These are phyloP conservation scores for Solanum chacoense DNA, from an alignment of 305 asterid genomes.

Conservation along the genomic window DNA sequence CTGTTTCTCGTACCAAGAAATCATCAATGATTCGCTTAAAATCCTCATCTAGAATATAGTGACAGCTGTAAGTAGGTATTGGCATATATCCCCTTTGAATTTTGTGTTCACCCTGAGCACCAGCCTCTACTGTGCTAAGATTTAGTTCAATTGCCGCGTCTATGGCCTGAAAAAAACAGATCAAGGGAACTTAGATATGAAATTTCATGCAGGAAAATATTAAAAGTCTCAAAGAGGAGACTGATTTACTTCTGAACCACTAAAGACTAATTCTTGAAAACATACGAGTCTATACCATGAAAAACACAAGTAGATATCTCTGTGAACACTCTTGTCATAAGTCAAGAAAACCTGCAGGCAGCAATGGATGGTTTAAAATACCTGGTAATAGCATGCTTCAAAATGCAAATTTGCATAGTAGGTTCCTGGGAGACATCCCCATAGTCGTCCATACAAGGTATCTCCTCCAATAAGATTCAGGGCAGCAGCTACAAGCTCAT, in stretches of 20 bases:
- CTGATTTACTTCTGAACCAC: not conserved
- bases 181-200: not conserved
- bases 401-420: slow-evolving; percentile 88
- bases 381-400: slow-evolving; percentile 99
- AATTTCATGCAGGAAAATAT: slow-evolving; percentile 1
- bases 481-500: slow-evolving; percentile 79
- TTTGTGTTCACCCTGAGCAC: slow-evolving; percentile 99
- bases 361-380: slow-evolving; percentile 5
- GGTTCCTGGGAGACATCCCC: slow-evolving; percentile 92
- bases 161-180: slow-evolving; percentile 53
- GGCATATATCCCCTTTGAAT: slow-evolving; percentile 94
- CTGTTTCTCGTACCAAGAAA: slow-evolving; percentile 71
- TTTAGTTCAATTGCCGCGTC: slow-evolving; percentile 92
- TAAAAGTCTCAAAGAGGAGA: not conserved
- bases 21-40: slow-evolving; percentile 55
- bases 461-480: slow-evolving; percentile 92
- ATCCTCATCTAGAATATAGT: slow-evolving; percentile 57
- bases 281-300: not conserved
- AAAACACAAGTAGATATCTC: not conserved
- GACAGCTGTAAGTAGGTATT: slow-evolving; percentile 66
- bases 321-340: not conserved
- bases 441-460: slow-evolving; percentile 81
- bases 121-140: slow-evolving; percentile 87
- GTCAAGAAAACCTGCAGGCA: not conserved
- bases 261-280: not conserved